Evolutionary conservation across 2,329 filamentous ascomycete genomes (phyloP).

Genomic region (Diplodia sapinea): DNA sequence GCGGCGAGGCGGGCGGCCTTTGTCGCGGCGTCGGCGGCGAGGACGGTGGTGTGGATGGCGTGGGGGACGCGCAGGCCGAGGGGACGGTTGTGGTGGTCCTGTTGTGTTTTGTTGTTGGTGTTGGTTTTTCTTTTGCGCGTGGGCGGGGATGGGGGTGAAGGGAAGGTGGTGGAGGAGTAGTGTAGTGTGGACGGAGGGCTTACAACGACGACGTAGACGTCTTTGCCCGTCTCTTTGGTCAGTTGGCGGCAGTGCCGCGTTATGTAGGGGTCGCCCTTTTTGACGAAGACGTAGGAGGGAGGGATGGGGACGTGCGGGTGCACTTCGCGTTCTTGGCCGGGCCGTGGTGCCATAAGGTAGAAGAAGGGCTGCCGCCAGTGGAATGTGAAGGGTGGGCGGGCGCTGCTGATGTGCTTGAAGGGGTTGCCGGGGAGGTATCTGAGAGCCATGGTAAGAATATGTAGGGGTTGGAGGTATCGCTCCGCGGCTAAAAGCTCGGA

Average conservation of each 20-base stretch:
- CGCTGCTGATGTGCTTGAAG: background rate
- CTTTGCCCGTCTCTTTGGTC: conserved; percentile 6
- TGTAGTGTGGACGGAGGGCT: no score
- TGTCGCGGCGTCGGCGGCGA: conserved; percentile 48
- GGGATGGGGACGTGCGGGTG: conserved; percentile 34
- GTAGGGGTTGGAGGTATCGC: background rate
- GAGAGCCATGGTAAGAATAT: conserved; percentile 10
- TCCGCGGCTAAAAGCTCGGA: no score
- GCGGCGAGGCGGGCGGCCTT: conserved; percentile 48
- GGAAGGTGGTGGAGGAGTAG: no score
- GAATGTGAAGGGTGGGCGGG: background rate
- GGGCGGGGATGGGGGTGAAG: no score
- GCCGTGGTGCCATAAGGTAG: background rate
- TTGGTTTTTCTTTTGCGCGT: no score
- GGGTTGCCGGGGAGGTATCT: conserved; percentile 2
- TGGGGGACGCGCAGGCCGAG: conserved; percentile 54
- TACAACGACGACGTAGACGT: conserved; percentile 19
- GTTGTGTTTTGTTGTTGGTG: conserved; percentile 35
- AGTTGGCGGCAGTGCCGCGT: conserved; percentile 47
- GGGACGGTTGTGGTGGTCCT: background rate
- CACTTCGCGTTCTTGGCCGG: conserved; percentile 3
- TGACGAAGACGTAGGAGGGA: conserved; percentile 48
- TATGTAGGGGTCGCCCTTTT: conserved; percentile 51
- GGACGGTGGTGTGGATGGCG: conserved; percentile 48
- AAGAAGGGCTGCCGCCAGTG: conserved; percentile 1